A percentile compares a stretch with the other conserved stretches of the same genome.
Conservation (phyloP, 805 yeast species). For the Metschnikowia aberdeeniae region DNA sequence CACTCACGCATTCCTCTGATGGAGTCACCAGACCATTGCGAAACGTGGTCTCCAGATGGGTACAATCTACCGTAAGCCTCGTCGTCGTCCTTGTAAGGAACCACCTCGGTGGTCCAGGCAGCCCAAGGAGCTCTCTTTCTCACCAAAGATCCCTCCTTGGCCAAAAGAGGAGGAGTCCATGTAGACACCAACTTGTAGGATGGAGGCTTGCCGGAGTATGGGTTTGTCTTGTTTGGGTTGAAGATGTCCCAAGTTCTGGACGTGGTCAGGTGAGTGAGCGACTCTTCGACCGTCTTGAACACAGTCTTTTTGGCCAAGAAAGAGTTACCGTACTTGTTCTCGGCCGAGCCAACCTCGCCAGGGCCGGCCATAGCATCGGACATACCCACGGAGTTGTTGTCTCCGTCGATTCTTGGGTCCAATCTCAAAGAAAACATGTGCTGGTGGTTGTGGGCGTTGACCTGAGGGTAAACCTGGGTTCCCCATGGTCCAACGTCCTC, state of each 20-base stretch:
- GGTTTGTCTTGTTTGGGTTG: conserved; percentile 64
- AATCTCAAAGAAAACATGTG: conserved; percentile 74
- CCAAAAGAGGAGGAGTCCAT: conserved; percentile 69
- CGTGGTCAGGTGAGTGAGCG: conserved; percentile 59
- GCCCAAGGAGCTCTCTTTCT: conserved; percentile 85
- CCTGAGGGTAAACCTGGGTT: conserved; percentile 72
- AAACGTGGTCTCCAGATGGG: conserved; percentile 78
- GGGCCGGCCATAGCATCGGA: conserved; percentile 62
- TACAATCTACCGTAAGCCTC: conserved; percentile 56
- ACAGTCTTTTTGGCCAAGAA: conserved; percentile 61
- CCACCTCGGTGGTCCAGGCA: conserved; percentile 57
- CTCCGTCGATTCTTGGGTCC: conserved; percentile 81
- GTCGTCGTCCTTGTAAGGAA: conserved; percentile 60
- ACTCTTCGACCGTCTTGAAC: conserved; percentile 66
- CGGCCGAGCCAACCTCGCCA: conserved; percentile 57
- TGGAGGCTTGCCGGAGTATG: conserved; percentile 70
- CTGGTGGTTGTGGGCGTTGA: conserved; percentile 84
- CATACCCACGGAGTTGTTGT: conserved; percentile 66
- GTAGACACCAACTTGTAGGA: conserved; percentile 74
- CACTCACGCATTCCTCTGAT: conserved; percentile 61
- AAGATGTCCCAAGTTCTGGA: conserved; percentile 75
- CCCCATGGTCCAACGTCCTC: conserved; percentile 77
- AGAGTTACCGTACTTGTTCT: conserved; percentile 75
- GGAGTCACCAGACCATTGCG: conserved; percentile 72
- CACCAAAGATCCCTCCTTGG: conserved; percentile 70